Conservation (phyloP, 2,329 filamentous ascomycete genomes). For the Fusarium staphyleae region DNA sequence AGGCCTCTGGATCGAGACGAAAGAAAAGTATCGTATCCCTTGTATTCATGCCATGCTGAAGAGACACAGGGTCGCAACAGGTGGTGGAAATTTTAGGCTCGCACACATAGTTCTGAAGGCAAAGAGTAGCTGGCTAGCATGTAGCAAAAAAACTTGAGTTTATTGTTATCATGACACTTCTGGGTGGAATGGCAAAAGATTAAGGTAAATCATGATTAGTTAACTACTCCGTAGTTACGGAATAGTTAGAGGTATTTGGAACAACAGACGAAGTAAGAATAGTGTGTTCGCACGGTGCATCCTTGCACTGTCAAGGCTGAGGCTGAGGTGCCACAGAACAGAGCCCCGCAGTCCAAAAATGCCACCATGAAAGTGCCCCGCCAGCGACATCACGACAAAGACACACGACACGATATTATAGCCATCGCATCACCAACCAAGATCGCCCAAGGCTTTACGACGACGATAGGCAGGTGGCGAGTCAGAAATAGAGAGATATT, state of each 20-base stretch:
- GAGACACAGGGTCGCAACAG: constrained; percentile 27
- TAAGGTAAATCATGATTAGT: background rate
- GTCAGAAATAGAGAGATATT: background rate
- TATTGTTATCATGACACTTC: no score
- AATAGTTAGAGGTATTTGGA: no score
- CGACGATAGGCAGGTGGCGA: constrained; percentile 1
- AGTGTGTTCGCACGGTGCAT: background rate
- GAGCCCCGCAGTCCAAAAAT: constrained; percentile 43
- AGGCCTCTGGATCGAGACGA: constrained; percentile 2
- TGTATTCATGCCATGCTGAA: constrained; percentile 21
- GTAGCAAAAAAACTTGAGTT: background rate
- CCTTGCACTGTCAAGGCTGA: constrained; percentile 26
- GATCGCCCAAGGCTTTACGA: constrained; percentile 12
- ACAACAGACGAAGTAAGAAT: background rate
- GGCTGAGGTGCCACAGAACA: constrained; percentile 24
- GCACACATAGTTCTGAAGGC: background rate
- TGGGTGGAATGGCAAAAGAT: background rate
- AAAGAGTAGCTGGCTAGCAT: background rate
- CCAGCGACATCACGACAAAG: constrained; percentile 31
- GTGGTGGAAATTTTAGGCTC: constrained; percentile 34
- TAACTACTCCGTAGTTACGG: background rate
- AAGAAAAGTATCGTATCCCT: constrained; percentile 31
- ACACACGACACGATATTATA: constrained; percentile 31
- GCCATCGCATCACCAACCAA: constrained; percentile 3
- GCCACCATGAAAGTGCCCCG: constrained; percentile 36